Percentiles rank a stretch among this genome's conserved stretches.
Evolutionary conservation across 495 filamentous ascomycete genomes (phyloP).

Genomic region (Penicillium flavigenum): DNA sequence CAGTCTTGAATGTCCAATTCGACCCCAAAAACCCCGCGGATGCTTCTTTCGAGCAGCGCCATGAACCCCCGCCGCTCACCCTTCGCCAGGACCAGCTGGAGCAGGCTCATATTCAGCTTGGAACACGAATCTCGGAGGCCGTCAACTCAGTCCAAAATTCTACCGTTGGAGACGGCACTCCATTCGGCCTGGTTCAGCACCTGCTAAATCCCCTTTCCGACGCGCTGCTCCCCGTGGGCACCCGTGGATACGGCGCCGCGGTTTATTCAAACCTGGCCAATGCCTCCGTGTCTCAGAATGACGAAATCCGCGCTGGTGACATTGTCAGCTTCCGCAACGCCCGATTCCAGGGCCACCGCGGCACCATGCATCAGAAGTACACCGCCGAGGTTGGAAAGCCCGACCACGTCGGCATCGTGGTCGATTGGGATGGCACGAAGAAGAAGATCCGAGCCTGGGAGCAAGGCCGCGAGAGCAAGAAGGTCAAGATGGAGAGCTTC

Average conservation of each 20-base stretch:
- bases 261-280: slow-evolving; percentile 95
- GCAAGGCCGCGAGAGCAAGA: slow-evolving; percentile 90
- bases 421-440: slow-evolving; percentile 98
- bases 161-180: slow-evolving; percentile 79
- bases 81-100: slow-evolving; percentile 95
- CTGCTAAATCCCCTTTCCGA: slow-evolving; percentile 70
- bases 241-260: slow-evolving; percentile 82
- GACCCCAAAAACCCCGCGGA: slow-evolving; percentile 72
- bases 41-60: slow-evolving; percentile 76
- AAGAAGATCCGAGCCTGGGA: slow-evolving; percentile 97
- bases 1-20: slow-evolving; percentile 77
- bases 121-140: slow-evolving; percentile 67
- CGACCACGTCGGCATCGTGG: slow-evolving; percentile 93
- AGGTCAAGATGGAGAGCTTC: slow-evolving; percentile 90
- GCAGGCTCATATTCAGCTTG: slow-evolving; percentile 73
- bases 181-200: slow-evolving; percentile 72
- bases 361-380: slow-evolving; percentile 94
- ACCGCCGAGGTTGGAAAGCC: slow-evolving; percentile 82
- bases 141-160: slow-evolving; percentile 69
- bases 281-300: slow-evolving; percentile 81
- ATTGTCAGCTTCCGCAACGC: slow-evolving; percentile 93
- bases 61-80: slow-evolving; percentile 77
- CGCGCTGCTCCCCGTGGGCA: slow-evolving; percentile 78
- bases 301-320: slow-evolving; percentile 93
- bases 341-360: slow-evolving; percentile 93